Evolutionary conservation across 495 filamentous ascomycete species (phyloP), one percentile per base, ranked within the genome.

Genomic region (Podospora pseudocomata): DNA sequence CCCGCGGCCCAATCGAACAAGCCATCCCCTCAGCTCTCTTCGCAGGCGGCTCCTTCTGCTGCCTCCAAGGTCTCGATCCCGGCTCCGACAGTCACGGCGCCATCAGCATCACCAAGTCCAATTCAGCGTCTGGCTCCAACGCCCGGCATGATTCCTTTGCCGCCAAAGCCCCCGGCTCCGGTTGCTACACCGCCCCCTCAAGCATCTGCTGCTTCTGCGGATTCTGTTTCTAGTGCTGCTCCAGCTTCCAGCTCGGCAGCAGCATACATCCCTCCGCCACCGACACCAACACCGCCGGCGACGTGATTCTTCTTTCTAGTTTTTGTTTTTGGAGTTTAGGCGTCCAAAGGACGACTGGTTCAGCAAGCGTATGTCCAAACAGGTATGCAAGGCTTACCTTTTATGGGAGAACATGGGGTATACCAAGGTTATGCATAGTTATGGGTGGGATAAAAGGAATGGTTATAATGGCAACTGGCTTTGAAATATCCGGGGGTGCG

Each of bases 21-120:
- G 39, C 13, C 4, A 11, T 20, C 1, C 15, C 58, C 62, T 57
- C 65, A 44, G 39, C 32, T 11, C 18, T 49, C 61, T 5, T 13
- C 30, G 20, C 64, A 54, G 49, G 19, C 65, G 32, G n/a, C 59
- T 57, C 60, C 61, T 13, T 55, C 60, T 27, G 60, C 53, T 0
- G 58, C 67, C 0, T 6, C 19, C 23, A 34, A 32, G 20, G 19
- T 34, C 3, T 9, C 63, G 0, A n/a, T 58, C 19, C 7, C 61
- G 11, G 7, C 62, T 54, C 62, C 55, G 16, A 27, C 6, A 7
- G 63, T n/a, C 30, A 26, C 65, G 5, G 23, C 34, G 57, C 57
- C 65, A 30, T 53, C 65, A 4, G 39, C 65, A 44, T 16, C 65
- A 2, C 23, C 65, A 23, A 16, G 58, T 16, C 59, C 65, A 5